Conservation (phyloP, 2,329 filamentous ascomycete genomes). For the Cercospora nicotianae region DNA sequence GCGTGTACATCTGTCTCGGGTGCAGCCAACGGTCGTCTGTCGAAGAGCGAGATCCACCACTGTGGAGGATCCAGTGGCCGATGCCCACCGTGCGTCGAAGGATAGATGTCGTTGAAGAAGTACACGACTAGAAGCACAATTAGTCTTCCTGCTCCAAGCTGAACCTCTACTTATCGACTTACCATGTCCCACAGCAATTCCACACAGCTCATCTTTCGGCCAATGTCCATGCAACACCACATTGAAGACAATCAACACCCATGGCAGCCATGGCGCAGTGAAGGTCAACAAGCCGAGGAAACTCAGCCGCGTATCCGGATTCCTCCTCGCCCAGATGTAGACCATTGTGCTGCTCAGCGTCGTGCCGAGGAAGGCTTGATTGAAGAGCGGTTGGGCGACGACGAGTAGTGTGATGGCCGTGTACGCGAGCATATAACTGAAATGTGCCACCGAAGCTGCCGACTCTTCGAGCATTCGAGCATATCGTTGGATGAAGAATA, state of each 20-base stretch:
- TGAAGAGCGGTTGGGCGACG: constrained; percentile 75
- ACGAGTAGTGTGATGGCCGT: constrained; percentile 75
- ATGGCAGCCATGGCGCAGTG: constrained; percentile 89
- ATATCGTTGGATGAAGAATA: constrained; percentile 97
- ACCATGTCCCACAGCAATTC: constrained; percentile 86
- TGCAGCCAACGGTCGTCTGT: constrained; percentile 41
- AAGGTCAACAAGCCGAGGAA: constrained; percentile 81
- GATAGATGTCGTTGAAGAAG: constrained; percentile 96
- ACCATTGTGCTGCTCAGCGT: constrained; percentile 89
- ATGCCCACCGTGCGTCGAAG: constrained; percentile 79
- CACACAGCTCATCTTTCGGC: constrained; percentile 94
- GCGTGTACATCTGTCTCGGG: constrained; percentile 34
- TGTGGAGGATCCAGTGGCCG: constrained; percentile 83
- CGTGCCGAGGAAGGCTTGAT: constrained; percentile 91
- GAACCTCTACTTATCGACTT: constrained; percentile 30
- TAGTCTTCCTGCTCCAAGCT: not conserved
- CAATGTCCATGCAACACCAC: constrained; percentile 85
- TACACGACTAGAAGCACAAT: constrained; percentile 69
- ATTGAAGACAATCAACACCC: constrained; percentile 92
- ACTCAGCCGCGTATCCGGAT: constrained; percentile 86
- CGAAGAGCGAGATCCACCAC: constrained; percentile 89
- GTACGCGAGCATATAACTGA: constrained; percentile 91
- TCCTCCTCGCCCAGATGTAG: constrained; percentile 96
- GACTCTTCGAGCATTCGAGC: constrained; percentile 93
- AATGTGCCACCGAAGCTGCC: constrained; percentile 88